These are phyloP conservation scores for Edaphochlamys debaryana DNA, from an alignment of 139 green algal genomes.

Conservation along the genomic window DNA sequence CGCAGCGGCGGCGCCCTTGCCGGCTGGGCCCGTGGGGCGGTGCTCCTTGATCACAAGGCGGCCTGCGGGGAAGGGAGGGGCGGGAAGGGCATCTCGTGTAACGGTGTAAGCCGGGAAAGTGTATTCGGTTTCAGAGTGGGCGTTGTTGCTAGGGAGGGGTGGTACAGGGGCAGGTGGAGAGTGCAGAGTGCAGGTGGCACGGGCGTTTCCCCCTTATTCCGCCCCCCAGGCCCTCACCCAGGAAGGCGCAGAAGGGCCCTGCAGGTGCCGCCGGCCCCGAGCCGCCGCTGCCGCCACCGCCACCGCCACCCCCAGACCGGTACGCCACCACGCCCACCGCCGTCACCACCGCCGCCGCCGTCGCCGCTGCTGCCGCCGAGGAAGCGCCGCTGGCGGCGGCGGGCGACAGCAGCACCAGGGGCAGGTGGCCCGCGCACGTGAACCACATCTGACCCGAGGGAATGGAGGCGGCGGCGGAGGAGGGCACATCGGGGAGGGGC, in stretches of 20 bases:
- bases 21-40: too few relatives aligned
- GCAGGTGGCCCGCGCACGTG: conserved; percentile 9
- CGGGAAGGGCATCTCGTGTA: not conserved
- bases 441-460: conserved; percentile 21
- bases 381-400: too few relatives aligned
- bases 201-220: too few relatives aligned
- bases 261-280: not conserved
- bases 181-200: too few relatives aligned
- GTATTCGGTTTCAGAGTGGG: too few relatives aligned
- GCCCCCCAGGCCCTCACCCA: too few relatives aligned
- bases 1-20: not conserved
- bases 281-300: not conserved
- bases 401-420: not conserved
- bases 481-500: not conserved
- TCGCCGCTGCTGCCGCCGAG: not conserved
- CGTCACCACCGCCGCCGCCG: not conserved
- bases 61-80: not conserved
- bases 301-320: not conserved
- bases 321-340: conserved; percentile 1
- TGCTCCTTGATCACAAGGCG: not conserved
- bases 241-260: not conserved
- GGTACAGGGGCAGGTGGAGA: too few relatives aligned
- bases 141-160: too few relatives aligned
- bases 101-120: too few relatives aligned
- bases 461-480: not conserved